phyloP scores from a whole-genome alignment of 2,329 filamentous ascomycete genomes.

The Aureobasidium subglaciale region DNA sequence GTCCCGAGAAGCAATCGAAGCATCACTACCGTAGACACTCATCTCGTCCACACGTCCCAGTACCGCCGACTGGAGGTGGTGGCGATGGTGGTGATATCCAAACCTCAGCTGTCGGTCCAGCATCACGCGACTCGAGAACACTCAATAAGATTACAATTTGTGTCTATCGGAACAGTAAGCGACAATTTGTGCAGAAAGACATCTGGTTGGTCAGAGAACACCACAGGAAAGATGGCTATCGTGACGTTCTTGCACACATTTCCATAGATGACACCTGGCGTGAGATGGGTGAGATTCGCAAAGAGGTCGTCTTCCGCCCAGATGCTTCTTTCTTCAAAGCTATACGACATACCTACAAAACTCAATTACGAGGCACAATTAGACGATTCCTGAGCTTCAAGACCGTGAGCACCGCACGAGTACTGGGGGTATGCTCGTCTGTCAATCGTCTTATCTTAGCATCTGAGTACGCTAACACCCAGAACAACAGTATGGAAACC shows the following conservation, averaged over 20 bases:
- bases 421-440: neutral
- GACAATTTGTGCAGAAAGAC: neutral
- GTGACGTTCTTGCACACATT: no score
- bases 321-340: conserved; percentile 1
- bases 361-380: neutral
- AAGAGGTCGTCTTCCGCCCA: neutral
- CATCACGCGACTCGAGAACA: neutral
- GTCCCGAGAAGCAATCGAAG: neutral
- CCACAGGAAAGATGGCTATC: no score
- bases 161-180: neutral
- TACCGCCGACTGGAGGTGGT: neutral
- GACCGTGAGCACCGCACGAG: conserved; percentile 1
- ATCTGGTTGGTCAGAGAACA: neutral
- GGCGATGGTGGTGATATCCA: neutral
- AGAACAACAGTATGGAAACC: neutral
- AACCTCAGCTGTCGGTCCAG: neutral
- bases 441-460: no score
- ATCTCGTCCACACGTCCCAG: no score
- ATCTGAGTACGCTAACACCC: neutral
- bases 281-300: neutral
- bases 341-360: neutral
- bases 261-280: neutral
- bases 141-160: conserved; percentile 1
- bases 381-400: conserved; percentile 2
- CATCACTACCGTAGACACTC: no score